phyloP scores from a whole-genome alignment of 352 stramenopile species.

The Pythium guiyangense region DNA sequence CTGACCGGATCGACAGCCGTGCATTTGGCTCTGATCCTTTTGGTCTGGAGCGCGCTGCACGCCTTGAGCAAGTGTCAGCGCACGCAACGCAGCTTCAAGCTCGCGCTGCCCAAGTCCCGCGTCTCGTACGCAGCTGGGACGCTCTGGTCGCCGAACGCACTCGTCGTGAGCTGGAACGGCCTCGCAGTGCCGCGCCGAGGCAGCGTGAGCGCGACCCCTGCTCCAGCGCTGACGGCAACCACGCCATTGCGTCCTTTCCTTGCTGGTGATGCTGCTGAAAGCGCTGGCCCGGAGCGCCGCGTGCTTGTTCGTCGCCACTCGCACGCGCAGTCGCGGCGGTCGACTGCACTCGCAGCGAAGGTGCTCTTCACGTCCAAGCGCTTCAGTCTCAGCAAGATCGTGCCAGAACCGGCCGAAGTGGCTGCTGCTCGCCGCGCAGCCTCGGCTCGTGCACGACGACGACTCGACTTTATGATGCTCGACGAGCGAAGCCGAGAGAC shows the following conservation, averaged over 20 bases:
- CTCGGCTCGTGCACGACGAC: background rate
- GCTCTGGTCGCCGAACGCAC: conserved; percentile 1
- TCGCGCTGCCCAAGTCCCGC: background rate
- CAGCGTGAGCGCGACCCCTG: background rate
- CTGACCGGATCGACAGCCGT: background rate
- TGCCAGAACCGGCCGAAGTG: background rate
- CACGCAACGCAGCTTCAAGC: too few species aligned
- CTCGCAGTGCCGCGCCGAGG: too few species aligned
- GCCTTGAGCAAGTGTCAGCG: background rate
- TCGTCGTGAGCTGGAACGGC: conserved; percentile 3
- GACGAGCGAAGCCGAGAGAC: conserved; percentile 1
- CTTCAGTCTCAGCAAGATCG: too few species aligned
- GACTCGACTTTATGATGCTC: background rate
- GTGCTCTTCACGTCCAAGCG: too few species aligned
- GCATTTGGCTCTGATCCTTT: background rate
- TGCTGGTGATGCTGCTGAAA: too few species aligned
- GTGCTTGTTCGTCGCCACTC: too few species aligned
- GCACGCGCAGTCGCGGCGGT: too few species aligned
- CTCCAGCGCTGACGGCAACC: too few species aligned
- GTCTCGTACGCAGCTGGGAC: conserved; percentile 4
- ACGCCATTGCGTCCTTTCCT: too few species aligned
- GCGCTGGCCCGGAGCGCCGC: too few species aligned
- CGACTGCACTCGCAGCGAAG: too few species aligned
- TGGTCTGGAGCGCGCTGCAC: background rate
- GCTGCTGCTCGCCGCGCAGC: background rate